These are phyloP conservation scores for Phytophthora sojae DNA, from an alignment of 352 stramenopile species.

Conservation along the genomic window DNA sequence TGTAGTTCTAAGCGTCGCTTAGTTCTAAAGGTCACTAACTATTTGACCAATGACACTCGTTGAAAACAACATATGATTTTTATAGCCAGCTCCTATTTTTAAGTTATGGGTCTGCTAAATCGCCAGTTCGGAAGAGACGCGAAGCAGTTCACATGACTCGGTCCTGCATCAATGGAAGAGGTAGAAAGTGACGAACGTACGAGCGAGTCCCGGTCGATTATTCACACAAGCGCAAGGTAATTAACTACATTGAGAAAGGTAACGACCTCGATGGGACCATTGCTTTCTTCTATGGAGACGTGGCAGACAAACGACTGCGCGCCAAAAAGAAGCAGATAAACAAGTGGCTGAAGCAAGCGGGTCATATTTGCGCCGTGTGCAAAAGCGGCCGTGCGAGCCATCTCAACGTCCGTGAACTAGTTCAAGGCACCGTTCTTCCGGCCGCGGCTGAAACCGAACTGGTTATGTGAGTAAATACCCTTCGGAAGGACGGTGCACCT, in stretches of 20 bases:
- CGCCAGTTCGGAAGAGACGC: too few relatives aligned
- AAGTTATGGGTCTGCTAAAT: not conserved
- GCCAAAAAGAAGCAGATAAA: not conserved
- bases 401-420: not conserved
- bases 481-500: not conserved
- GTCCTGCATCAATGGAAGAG: not conserved
- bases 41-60: not conserved
- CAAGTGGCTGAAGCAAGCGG: not conserved
- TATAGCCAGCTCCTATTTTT: not conserved
- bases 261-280: not conserved
- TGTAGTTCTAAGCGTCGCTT: not conserved
- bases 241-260: not conserved
- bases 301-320: not conserved
- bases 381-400: not conserved
- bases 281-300: too few relatives aligned
- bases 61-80: not conserved
- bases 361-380: not conserved
- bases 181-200: not conserved
- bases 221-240: not conserved
- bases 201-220: not conserved
- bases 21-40: not conserved
- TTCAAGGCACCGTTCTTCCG: not conserved
- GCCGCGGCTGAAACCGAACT: not conserved
- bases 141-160: not conserved
- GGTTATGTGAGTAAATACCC: not conserved